phyloP scores from a whole-genome alignment of 2,329 filamentous ascomycete genomes.

The Penicillium griseofulvum region DNA sequence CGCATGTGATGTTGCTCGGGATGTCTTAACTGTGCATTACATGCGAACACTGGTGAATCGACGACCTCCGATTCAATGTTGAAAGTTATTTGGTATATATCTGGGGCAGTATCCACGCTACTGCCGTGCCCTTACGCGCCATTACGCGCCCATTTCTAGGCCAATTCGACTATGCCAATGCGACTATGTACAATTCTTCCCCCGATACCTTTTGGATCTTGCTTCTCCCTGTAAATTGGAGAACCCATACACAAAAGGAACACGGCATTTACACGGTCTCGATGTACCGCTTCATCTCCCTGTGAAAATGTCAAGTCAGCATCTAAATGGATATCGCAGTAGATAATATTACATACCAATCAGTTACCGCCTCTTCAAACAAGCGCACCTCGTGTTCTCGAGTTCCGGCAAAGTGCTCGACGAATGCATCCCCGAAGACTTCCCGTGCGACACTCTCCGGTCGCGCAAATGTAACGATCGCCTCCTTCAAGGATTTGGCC shows the following conservation, averaged over 20 bases:
- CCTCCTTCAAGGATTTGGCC: conserved; percentile 82
- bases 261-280: conserved; percentile 60
- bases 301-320: conserved; percentile 34
- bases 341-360: conserved; percentile 66
- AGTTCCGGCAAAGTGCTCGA: conserved; percentile 91
- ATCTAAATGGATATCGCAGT: neutral
- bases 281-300: conserved; percentile 76
- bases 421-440: conserved; percentile 91
- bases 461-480: conserved; percentile 72
- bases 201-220: neutral
- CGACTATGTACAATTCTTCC: conserved; percentile 5
- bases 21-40: neutral
- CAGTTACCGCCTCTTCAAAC: conserved; percentile 95
- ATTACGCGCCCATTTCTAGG: neutral
- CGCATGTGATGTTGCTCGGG: conserved; percentile 7
- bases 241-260: neutral
- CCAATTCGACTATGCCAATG: neutral
- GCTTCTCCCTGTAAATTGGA: neutral
- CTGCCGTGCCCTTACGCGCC: neutral
- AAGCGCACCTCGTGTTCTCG: conserved; percentile 85
- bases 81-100: neutral
- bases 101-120: neutral
- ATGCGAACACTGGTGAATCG: neutral
- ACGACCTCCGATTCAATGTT: neutral
- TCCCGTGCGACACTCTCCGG: conserved; percentile 85